Percentiles rank a stretch among this genome's conserved stretches.
Conservation (phyloP, 2,329 filamentous ascomycete species). For the Diaporthe sp. region DNA sequence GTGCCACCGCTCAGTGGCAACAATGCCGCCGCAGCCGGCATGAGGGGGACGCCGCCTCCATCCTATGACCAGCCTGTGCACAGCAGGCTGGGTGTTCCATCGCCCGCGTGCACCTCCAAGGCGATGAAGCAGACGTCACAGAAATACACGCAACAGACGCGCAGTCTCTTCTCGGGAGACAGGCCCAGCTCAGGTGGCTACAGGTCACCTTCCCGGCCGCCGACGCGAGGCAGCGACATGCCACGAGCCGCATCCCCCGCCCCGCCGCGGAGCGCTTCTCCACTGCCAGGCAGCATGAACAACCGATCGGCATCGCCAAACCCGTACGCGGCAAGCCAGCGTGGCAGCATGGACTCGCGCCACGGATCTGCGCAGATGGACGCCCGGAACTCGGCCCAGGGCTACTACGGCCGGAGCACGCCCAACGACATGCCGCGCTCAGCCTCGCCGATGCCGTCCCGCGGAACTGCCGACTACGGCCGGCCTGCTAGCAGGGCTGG, state of each 20-base stretch:
- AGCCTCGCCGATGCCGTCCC: conserved; percentile 60
- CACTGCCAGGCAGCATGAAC: conserved; percentile 64
- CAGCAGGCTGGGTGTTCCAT: conserved; percentile 85
- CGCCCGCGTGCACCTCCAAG: conserved; percentile 90
- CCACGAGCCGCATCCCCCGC: conserved; percentile 75
- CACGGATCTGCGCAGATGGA: conserved; percentile 50
- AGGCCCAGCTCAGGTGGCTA: conserved; percentile 50
- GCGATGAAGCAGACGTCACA: conserved; percentile 97
- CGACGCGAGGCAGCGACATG: conserved; percentile 68
- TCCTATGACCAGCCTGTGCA: conserved; percentile 84
- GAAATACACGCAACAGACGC: conserved; percentile 85
- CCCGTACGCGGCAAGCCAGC: conserved; percentile 62
- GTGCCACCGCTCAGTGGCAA: conserved; percentile 51
- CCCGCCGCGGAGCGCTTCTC: conserved; percentile 71
- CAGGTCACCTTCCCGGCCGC: conserved; percentile 62
- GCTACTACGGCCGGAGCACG: conserved; percentile 64
- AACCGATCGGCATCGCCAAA: conserved; percentile 70
- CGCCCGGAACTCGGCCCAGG: conserved; percentile 58
- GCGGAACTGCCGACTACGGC: conserved; percentile 40
- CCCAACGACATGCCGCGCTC: conserved; percentile 58
- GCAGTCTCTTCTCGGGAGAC: conserved; percentile 73
- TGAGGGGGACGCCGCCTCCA: conserved; percentile 84
- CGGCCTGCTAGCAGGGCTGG: conserved; percentile 46
- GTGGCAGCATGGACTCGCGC: conserved; percentile 43
- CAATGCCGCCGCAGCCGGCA: conserved; percentile 61